Evolutionary conservation across 371 early-diverging fungal species (phyloP).

Genomic region (Gilbertella persicaria): DNA sequence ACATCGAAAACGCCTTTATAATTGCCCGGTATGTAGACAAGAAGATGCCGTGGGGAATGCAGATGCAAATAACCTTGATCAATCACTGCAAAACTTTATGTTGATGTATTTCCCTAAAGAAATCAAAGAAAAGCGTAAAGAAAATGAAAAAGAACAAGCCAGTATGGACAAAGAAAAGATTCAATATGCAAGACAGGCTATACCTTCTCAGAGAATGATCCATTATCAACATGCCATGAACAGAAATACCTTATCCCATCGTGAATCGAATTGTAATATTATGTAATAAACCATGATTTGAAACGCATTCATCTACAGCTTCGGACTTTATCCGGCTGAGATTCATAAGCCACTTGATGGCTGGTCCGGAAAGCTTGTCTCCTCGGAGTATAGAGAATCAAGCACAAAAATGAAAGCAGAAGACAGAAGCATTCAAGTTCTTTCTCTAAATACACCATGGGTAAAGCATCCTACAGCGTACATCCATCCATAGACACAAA

Average conservation of each 20-base stretch:
- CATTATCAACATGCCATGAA: neutral
- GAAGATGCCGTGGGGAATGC: conserved; percentile 59
- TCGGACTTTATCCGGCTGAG: too few species aligned
- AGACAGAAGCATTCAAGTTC: conserved; percentile 54
- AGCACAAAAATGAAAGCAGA: conserved; percentile 60
- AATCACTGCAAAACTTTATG: conserved; percentile 64
- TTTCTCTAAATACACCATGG: conserved; percentile 38
- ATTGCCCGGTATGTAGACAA: conserved; percentile 76
- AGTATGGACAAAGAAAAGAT: conserved; percentile 1
- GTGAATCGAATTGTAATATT: neutral
- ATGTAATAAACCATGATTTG: too few species aligned
- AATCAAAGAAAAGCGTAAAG: conserved; percentile 67
- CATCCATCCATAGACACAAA: conserved; percentile 22
- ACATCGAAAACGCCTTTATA: conserved; percentile 56
- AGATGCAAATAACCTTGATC: conserved; percentile 60
- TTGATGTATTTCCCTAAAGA: conserved; percentile 75
- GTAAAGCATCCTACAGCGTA: conserved; percentile 22
- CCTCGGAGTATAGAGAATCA: too few species aligned
- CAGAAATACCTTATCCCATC: neutral
- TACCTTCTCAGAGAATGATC: neutral
- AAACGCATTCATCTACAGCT: too few species aligned
- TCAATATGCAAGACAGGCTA: neutral
- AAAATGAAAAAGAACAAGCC: conserved; percentile 67
- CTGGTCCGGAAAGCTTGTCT: too few species aligned
- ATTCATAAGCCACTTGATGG: too few species aligned